phyloP scores from a whole-genome alignment of 2,329 filamentous ascomycete species.

The Phaeosphaeriaceae sp. region DNA sequence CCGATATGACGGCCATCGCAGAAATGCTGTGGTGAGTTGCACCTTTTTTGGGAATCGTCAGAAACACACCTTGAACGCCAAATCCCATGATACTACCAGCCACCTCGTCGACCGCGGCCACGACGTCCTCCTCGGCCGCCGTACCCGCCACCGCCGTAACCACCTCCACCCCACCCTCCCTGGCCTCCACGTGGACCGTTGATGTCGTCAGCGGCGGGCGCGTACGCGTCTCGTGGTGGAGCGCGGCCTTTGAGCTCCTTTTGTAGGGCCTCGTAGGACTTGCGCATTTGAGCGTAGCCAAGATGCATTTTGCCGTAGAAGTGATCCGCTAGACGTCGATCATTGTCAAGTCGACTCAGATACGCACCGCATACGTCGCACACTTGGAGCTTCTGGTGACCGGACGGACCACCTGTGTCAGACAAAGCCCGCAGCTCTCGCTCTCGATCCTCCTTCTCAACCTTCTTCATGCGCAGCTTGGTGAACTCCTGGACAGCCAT shows the following conservation, averaged over 20 bases:
- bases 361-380: slow-evolving; percentile 99
- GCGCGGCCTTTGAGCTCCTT: slow-evolving; percentile 82
- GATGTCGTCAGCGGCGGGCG: slow-evolving; percentile 28
- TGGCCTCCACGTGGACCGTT: slow-evolving; percentile 32
- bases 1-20: slow-evolving; percentile 22
- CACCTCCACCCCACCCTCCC: slow-evolving; percentile 31
- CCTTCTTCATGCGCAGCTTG: slow-evolving; percentile 79
- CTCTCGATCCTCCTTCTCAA: slow-evolving; percentile 83
- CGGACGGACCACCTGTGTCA: slow-evolving; percentile 89
- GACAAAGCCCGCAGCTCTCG: slow-evolving; percentile 87
- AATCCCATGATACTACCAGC: slow-evolving; percentile 36
- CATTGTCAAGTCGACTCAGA: slow-evolving; percentile 89
- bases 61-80: slow-evolving; percentile 48
- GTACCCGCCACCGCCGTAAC: slow-evolving; percentile 25
- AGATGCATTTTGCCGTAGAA: slow-evolving; percentile 99
- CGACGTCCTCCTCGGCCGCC: slow-evolving; percentile 36
- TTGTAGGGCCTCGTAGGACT: slow-evolving; percentile 84
- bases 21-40: slow-evolving; percentile 42
- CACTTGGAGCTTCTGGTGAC: slow-evolving; percentile 97
- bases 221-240: slow-evolving; percentile 58
- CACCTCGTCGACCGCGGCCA: slow-evolving; percentile 25
- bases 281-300: slow-evolving; percentile 97
- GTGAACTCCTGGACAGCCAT: slow-evolving; percentile 87
- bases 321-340: slow-evolving; percentile 90
- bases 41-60: slow-evolving; percentile 37